Evolutionary conservation across 202 grass and related monocot genomes (phyloP), one percentile per base, ranked within the genome.

Genomic region (Carex sylvatica): DNA sequence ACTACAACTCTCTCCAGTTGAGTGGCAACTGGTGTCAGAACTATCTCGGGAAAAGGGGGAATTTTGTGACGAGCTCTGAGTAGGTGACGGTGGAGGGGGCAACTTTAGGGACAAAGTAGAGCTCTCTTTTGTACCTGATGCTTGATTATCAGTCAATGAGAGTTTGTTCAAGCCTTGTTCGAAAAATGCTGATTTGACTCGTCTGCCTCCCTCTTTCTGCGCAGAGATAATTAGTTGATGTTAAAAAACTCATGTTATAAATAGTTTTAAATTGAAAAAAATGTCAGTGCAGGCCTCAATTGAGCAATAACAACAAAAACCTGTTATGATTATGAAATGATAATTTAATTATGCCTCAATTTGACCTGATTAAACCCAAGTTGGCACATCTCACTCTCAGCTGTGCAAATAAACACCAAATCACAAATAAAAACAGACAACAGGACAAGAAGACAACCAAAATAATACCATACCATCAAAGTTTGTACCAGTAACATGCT

Each of bases 151-250:
- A 67, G 42, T 9, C 73, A 90, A 53, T 15, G 91, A 86, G 28
- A 94, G 87, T 82, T 90, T 93, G 83, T 90, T 99, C 64, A 99
- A 88, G 30, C 78, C 89, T 85, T 93, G 89, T 87, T 99, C 91
- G 26, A 99, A 90, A 83, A 91, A 90, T 80, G 89, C 83, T 42
- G 92, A 91, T 82, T 89, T 92, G 47, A 61, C 76, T 26, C 89
- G 83, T 15, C 62, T 26, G 16, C 84, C 80, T 2, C 70, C 78
- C 84, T 87, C 92, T 83, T 93, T 99, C 96, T 99, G 91, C 70
- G 49, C 13, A 80, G 38, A 84, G 59, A 66, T 79, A 72, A 35
- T 67, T 55, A 82, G 19, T 9, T 80, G 38, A n/a, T 30, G 65
- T 82, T 82, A 82, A 30, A 46, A 53, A 5, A 35, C 14, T 28